phyloP scores from a whole-genome alignment of 2,329 filamentous ascomycete species.

The Cladophialophora immunda region DNA sequence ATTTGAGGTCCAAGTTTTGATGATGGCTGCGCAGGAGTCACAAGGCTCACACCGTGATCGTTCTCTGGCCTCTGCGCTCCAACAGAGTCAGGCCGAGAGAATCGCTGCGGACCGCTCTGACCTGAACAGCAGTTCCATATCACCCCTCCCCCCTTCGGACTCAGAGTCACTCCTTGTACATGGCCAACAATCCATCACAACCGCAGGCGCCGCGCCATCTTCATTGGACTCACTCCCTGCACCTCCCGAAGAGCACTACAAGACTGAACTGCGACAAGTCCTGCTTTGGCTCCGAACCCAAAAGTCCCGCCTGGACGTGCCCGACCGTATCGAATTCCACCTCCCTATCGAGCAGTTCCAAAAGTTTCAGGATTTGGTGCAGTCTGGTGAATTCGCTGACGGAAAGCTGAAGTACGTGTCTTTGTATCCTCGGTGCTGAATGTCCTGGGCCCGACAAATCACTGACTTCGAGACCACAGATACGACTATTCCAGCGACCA shows the following conservation, averaged over 20 bases:
- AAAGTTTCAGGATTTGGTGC: background rate
- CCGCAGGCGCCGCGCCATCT: too few species aligned
- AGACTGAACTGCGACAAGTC: background rate
- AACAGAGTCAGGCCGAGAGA: too few species aligned
- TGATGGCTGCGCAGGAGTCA: too few species aligned
- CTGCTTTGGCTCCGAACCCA: background rate
- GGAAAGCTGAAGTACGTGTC: background rate
- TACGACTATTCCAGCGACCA: conserved; percentile 19
- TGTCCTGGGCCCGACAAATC: background rate
- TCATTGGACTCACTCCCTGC: too few species aligned
- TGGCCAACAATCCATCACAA: too few species aligned
- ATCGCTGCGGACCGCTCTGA: too few species aligned
- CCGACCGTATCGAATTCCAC: background rate
- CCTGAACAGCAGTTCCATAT: too few species aligned
- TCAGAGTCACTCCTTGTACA: too few species aligned
- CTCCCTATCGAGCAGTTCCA: background rate
- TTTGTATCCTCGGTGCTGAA: background rate
- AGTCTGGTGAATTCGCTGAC: background rate
- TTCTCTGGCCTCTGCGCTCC: too few species aligned
- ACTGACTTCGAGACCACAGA: background rate
- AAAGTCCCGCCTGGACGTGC: background rate
- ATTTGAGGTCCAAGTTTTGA: too few species aligned
- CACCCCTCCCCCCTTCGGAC: too few species aligned
- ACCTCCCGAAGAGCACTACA: background rate
- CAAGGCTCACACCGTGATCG: too few species aligned